These are phyloP conservation scores for Porcisia hertigi DNA, from an alignment of 208 protist genomes.

Conservation along the genomic window DNA sequence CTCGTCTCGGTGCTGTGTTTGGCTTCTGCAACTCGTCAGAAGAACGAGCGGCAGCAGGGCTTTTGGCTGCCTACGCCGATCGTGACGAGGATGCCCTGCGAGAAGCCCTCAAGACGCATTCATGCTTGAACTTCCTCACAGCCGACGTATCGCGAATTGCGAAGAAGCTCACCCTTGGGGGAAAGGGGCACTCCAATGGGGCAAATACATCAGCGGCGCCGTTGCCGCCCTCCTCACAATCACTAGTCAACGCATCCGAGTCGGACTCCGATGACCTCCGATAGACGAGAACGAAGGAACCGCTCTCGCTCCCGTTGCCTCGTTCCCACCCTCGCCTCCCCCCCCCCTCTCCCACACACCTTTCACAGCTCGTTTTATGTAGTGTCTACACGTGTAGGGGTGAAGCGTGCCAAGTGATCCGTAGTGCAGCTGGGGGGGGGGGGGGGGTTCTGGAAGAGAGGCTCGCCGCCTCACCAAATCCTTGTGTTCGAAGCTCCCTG, in stretches of 20 bases:
- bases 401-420: no score
- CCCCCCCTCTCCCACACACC: no score
- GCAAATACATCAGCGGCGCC: background rate
- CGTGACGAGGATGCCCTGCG: slow-evolving; percentile 58
- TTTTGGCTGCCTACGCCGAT: slow-evolving; percentile 67
- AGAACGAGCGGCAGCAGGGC: slow-evolving; percentile 39
- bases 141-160: slow-evolving; percentile 65
- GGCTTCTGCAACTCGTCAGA: slow-evolving; percentile 69
- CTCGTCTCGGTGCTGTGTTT: slow-evolving; percentile 42
- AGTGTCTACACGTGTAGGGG: background rate
- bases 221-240: slow-evolving; percentile 3
- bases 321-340: background rate
- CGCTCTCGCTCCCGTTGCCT: background rate
- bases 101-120: slow-evolving; percentile 45
- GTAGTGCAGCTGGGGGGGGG: background rate
- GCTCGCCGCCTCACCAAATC: background rate
- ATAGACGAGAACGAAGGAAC: background rate
- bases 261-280: slow-evolving; percentile 32
- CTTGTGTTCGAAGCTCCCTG: background rate
- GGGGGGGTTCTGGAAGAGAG: background rate
- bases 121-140: slow-evolving; percentile 67
- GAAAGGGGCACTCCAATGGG: slow-evolving; percentile 10
- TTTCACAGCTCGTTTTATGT: no score
- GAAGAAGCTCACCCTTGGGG: slow-evolving; percentile 56
- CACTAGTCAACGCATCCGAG: slow-evolving; percentile 12